Base-by-base conservation (phyloP, 345 rosid species). In the Pugionium dolabratum region DNA sequence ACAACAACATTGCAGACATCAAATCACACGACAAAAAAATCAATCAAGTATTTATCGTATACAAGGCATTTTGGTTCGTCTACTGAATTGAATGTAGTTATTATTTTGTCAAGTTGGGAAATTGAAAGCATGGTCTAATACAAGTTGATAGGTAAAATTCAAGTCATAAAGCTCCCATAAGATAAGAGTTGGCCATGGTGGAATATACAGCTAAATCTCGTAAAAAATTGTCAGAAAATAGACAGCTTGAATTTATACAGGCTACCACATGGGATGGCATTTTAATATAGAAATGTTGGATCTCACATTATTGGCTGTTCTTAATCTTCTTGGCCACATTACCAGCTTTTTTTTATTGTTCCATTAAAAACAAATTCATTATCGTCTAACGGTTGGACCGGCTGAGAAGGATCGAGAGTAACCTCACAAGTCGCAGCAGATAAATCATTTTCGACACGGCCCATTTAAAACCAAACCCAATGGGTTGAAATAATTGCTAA, bases 91-190 rank as follows among this genome's bases (percentile, higher is more conserved):
- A 69, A 58, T 40, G 43, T 50, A 52, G 47, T 51, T 52, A 51
- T 40, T 69, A 69, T 65, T 56, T 42, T 65, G 60, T 51, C 61
- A 65, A 72, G 62, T 58, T 72, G 71, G 11, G 49, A 43, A 58
- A 64, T 65, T 59, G 64, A 48, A 33, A 56, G 18, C 64, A 64
- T 71, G 64, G 53, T 48, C 69, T 46, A 62, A 32, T 63, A 56
- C 75, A 56, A 64, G 64, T 71, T 55, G 75, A 55, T 56, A 48
- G 31, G 46, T 27, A 18, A 18, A 56, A 71, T 26, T 71, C 9
- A 48, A 64, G 65, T 71, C 52, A 32, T 55, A 18, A 63, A 64
- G 43, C 39, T n/a, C n/a, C 36, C 58, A 32, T 47, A 34, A 18
- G 44, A 71, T 63, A 18, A 47, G 64, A 43, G 5, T 47, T 56